Conservation (phyloP, 2,329 filamentous ascomycete species). For the Colletotrichum chrysophilum region DNA sequence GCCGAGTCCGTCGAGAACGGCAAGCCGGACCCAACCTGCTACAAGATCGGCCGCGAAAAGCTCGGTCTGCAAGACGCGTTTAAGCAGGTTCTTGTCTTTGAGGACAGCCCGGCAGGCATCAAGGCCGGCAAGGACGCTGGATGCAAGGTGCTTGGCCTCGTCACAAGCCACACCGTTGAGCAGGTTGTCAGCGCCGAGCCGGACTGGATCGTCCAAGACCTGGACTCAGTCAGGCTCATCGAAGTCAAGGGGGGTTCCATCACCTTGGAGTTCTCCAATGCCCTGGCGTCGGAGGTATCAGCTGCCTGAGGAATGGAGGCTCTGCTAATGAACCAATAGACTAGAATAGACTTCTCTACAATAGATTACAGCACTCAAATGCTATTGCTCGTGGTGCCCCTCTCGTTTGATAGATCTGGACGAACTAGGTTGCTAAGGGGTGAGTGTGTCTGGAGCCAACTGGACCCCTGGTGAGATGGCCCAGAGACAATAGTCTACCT, state of each 20-base stretch:
- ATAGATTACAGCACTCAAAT: background rate
- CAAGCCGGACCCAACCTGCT: slow-evolving; percentile 80
- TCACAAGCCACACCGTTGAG: slow-evolving; percentile 80
- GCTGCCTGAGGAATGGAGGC: slow-evolving; percentile 18
- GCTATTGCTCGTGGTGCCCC: background rate
- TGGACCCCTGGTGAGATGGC: background rate
- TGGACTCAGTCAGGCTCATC: slow-evolving; percentile 73
- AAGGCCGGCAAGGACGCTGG: slow-evolving; percentile 83
- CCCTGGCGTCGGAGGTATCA: slow-evolving; percentile 39
- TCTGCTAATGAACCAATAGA: slow-evolving; percentile 19
- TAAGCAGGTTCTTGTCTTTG: slow-evolving; percentile 74
- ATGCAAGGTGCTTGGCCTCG: slow-evolving; percentile 82
- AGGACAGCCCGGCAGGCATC: slow-evolving; percentile 89
- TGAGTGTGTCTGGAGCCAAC: no score
- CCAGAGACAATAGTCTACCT: background rate
- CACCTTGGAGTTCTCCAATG: slow-evolving; percentile 71
- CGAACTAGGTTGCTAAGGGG: background rate
- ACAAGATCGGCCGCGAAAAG: slow-evolving; percentile 68
- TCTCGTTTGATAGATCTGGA: background rate
- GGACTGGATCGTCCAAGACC: slow-evolving; percentile 85
- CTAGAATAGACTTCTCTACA: slow-evolving; percentile 2
- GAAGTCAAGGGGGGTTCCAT: slow-evolving; percentile 62
- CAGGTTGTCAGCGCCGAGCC: slow-evolving; percentile 78
- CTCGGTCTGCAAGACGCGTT: slow-evolving; percentile 57
- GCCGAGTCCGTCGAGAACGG: slow-evolving; percentile 78